Conservation (phyloP, 2,329 filamentous ascomycete genomes). For the Pseudogymnoascus sp. region DNA sequence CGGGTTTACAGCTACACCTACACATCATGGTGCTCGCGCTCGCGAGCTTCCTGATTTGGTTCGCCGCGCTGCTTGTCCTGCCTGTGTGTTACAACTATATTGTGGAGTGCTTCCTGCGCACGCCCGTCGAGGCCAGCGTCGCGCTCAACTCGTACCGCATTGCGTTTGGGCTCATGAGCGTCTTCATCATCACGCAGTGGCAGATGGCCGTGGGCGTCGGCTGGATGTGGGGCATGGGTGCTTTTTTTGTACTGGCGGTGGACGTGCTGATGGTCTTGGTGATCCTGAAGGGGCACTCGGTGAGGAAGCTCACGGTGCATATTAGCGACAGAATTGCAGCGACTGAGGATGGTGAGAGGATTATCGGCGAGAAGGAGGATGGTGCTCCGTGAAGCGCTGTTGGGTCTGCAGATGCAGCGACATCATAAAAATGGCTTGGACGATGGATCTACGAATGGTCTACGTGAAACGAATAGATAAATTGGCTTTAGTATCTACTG, state of each 20-base stretch:
- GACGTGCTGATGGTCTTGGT: constrained; percentile 25
- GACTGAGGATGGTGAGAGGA: constrained; percentile 25
- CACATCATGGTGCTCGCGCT: constrained; percentile 35
- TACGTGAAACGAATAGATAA: neutral
- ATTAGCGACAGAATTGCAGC: constrained; percentile 12
- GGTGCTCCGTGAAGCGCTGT: neutral
- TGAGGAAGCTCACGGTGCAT: constrained; percentile 16
- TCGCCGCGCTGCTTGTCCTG: constrained; percentile 29
- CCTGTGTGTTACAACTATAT: constrained; percentile 24
- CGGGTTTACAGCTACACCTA: constrained; percentile 33
- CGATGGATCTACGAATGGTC: neutral
- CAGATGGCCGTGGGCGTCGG: constrained; percentile 29
- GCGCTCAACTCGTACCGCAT: constrained; percentile 30
- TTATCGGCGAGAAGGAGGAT: constrained; percentile 10
- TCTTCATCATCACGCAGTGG: constrained; percentile 36
- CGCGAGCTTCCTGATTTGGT: constrained; percentile 34
- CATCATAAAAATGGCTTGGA: neutral
- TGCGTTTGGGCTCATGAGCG: constrained; percentile 32
- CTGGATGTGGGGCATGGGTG: constrained; percentile 37
- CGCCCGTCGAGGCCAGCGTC: constrained; percentile 32
- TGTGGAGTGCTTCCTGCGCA: constrained; percentile 30
- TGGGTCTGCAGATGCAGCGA: neutral
- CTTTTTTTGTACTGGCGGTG: constrained; percentile 29
- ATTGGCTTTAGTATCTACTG: neutral
- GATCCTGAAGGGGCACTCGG: constrained; percentile 26